Conservation (phyloP, 768 basidiomycete genomes). For the Rhodocollybia butyracea region DNA sequence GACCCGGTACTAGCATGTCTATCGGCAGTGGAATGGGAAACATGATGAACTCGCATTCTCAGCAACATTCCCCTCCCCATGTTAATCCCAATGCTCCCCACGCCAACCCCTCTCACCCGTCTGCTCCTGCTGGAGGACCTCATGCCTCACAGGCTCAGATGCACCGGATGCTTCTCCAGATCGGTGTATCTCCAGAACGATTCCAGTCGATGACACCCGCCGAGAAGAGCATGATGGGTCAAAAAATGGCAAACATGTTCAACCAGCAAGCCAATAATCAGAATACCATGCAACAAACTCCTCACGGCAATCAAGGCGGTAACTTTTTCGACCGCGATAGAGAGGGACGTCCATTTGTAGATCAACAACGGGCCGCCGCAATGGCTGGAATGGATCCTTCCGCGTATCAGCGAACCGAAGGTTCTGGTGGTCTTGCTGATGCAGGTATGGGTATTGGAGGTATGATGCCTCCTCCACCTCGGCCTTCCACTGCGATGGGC, state of each 20-base stretch:
- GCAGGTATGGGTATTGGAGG: not conserved
- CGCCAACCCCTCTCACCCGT: not conserved
- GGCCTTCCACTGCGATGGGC: slow-evolving; percentile 7
- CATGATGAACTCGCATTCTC: slow-evolving; percentile 1
- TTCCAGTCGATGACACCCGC: not conserved
- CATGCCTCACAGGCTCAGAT: not conserved
- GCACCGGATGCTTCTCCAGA: not conserved
- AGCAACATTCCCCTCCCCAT: not conserved
- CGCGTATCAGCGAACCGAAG: not conserved
- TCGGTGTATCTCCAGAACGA: not conserved
- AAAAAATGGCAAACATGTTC: not conserved
- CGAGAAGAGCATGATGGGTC: not conserved
- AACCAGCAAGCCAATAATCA: not conserved
- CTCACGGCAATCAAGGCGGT: not conserved
- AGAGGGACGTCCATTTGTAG: not conserved
- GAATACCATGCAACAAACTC: not conserved
- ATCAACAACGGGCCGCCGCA: not conserved
- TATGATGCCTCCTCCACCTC: slow-evolving; percentile 8
- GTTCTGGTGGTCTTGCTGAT: not conserved
- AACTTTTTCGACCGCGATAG: not conserved
- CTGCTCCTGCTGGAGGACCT: not conserved
- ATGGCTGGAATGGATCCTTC: not conserved
- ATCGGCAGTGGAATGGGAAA: not conserved
- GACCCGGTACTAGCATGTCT: not conserved
- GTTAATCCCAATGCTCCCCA: not conserved